These are phyloP conservation scores for Ogataea nitratoaversa DNA, from an alignment of 805 yeast genomes.

Conservation along the genomic window DNA sequence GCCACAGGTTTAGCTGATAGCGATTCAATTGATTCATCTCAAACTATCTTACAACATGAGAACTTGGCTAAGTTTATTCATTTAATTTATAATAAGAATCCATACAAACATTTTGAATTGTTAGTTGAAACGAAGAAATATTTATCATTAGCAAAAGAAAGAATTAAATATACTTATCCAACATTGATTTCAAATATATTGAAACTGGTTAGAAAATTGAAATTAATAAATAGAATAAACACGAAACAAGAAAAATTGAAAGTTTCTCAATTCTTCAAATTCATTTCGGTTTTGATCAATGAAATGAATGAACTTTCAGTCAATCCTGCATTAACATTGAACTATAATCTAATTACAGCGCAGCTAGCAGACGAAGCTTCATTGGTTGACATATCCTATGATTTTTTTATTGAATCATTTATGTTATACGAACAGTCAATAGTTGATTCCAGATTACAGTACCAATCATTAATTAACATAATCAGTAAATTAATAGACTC, in stretches of 20 bases:
- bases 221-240: constrained; percentile 24
- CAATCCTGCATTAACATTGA: constrained; percentile 33
- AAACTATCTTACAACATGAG: constrained; percentile 48
- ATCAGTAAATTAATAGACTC: constrained; percentile 42
- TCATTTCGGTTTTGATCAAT: constrained; percentile 61
- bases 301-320: constrained; percentile 49
- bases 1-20: constrained; percentile 15
- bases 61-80: constrained; percentile 67
- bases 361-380: constrained; percentile 73
- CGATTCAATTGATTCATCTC: constrained; percentile 28
- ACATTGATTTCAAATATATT: constrained; percentile 63
- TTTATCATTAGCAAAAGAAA: constrained; percentile 50
- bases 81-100: constrained; percentile 49
- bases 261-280: constrained; percentile 53
- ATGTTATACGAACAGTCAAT: constrained; percentile 70
- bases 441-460: constrained; percentile 45
- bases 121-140: constrained; percentile 42
- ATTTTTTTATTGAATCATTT: constrained; percentile 84
- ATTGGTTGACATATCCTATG: constrained; percentile 73
- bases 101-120: constrained; percentile 42
- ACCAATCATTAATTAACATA: constrained; percentile 43
- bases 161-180: constrained; percentile 68
- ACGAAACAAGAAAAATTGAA: constrained; percentile 20
- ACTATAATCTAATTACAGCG: constrained; percentile 63
- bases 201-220: constrained; percentile 50